Conservation (phyloP, 2,329 filamentous ascomycete genomes). For the Aspergillus fructus region DNA sequence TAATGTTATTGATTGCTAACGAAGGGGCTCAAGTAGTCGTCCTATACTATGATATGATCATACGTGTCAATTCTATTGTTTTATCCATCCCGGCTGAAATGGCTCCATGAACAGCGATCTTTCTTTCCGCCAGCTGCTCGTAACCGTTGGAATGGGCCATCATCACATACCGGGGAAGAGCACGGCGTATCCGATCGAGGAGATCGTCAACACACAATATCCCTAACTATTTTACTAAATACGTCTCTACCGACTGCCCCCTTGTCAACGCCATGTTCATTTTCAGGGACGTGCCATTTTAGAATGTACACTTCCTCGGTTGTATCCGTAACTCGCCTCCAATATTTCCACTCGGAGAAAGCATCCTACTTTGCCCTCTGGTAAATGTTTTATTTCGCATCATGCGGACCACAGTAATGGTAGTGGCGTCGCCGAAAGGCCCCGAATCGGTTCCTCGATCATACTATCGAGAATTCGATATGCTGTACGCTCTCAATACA, state of each 20-base stretch:
- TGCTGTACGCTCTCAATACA: not conserved
- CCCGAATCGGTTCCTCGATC: not conserved
- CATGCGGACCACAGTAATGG: not conserved
- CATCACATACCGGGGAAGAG: slow-evolving; percentile 31
- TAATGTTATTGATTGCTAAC: not conserved
- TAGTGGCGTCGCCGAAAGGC: not conserved
- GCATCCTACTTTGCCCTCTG: not conserved
- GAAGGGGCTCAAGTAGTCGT: not conserved
- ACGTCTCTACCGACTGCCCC: not conserved
- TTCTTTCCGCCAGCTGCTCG: slow-evolving; percentile 15
- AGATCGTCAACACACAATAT: slow-evolving; percentile 18
- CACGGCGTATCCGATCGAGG: slow-evolving; percentile 25
- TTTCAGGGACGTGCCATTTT: no score
- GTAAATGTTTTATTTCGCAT: not conserved
- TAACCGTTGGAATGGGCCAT: slow-evolving; percentile 28
- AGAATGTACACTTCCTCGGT: not conserved
- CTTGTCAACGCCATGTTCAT: slow-evolving; percentile 14
- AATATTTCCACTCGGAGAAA: not conserved
- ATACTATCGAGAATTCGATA: not conserved
- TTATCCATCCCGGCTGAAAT: slow-evolving; percentile 20
- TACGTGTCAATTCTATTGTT: slow-evolving; percentile 9
- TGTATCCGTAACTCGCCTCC: not conserved
- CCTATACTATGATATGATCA: slow-evolving; percentile 2
- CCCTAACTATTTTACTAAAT: not conserved
- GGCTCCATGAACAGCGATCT: slow-evolving; percentile 13